Evolutionary conservation across 768 basidiomycete species (phyloP), one percentile per base, ranked within the genome.

Genomic region (Agrocybe praecox): DNA sequence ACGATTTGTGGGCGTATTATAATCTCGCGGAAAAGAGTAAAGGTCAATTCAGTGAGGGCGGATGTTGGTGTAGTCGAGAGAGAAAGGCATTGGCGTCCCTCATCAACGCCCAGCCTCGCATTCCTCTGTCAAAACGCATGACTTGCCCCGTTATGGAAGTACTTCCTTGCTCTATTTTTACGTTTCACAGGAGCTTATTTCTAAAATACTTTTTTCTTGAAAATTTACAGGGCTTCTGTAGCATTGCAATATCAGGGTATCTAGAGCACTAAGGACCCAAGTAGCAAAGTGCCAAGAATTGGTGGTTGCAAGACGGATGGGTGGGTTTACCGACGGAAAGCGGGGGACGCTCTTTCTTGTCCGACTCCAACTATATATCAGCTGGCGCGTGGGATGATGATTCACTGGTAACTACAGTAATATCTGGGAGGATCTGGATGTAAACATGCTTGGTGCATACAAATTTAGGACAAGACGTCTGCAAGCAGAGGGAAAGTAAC

Each of bases 111-210:
- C 52, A 53, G 40, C 29, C 50, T 48, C 49, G 32, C 49, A 19
- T 52, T 32, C 44, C 12, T 52, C 48, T 52, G 57, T 59, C 60
- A 61, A 61, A 62, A 62, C 62, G 59, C 63, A 66, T 64, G 65
- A 66, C 65, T 54, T 52, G 18, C 36, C 63, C 59, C 59, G 56
- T 62, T 66, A 59, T 53, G 65, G 65, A 52, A 66, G 55, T 36
- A 46, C 23, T 18, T 34, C 53, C 29, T 50, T 46, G 45, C 57
- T 52, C 59, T 55, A 56, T 52, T 62, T 56, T 56, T 51, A 24
- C 47, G 49, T 33, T 40, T 23, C 34, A 26, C 40, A 21, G 10
- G 6, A 32, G 33, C 32, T n/a, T 34, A 46, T n/a, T 26, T 44
- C 23, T 21, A 24, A 29, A 17, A 23, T 50, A n/a, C 18, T 33